Evolutionary conservation across 1,139 yeast genomes (phyloP), one percentile per base, ranked within the genome.

Genomic region (Insectozyma bohioensis): DNA sequence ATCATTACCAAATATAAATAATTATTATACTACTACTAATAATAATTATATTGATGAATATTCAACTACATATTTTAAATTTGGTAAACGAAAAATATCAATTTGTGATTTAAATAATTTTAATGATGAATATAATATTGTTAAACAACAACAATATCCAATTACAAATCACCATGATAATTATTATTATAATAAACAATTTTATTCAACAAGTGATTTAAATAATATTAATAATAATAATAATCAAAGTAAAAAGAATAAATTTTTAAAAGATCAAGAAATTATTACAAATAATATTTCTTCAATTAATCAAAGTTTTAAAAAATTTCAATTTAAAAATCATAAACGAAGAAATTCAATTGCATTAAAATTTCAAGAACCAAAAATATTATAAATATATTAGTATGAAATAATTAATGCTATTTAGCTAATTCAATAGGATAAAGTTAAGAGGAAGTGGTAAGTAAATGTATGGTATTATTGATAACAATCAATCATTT

Each of bases 291-390:
- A 21, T 13, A 21, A 26, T 13, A 17, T 13, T 4, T 26, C 12
- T 14, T 26, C 24, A 13, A 29, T 22, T 4, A 18, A 20, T 14
- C 24, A 20, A n/a, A n/a, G n/a, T 15, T 19, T 28, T 23, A 28
- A 31, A 15, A 32, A 35, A 16, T 34, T 16, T 10, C 24, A 12
- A 8, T 23, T 24, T 30, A 41, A 41, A 26, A 49, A 53, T 27
- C 67, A 61, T 40, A 52, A 48, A 28, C 41, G 69, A 18, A 39
- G 67, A 13, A 53, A 52, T 26, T 51, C 66, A 1, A 54, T 60
- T 8, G 68, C 69, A 0, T 42, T 63, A 12, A 56, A 52, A 38
- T 63, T 63, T 37, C 53, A 54, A 13, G 39, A 45, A 24, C 54
- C 65, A 5, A 35, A 32, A 22, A 26, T 36, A 12, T 9, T 34